phyloP scores from a whole-genome alignment of 2,329 filamentous ascomycete species.

The Microsporum canis region DNA sequence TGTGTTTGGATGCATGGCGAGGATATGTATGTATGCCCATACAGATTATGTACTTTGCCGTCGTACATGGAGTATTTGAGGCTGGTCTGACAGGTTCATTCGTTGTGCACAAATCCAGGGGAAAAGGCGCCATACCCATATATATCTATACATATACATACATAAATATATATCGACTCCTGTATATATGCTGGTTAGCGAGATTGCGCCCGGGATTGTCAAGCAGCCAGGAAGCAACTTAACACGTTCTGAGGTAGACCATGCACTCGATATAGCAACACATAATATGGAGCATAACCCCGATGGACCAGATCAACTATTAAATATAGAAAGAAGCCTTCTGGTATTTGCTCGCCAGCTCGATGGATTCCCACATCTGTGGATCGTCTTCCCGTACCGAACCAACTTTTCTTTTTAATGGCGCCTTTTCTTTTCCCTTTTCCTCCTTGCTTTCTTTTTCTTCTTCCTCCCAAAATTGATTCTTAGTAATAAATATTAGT shows the following conservation, averaged over 20 bases:
- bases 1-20: background rate
- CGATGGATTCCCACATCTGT: slow-evolving; percentile 1
- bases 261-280: background rate
- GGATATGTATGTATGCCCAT: background rate
- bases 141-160: background rate
- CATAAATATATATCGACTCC: background rate
- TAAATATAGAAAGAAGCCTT: background rate
- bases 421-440: too few relatives aligned
- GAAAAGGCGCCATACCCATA: background rate
- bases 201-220: background rate
- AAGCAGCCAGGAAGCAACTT: background rate
- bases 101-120: background rate
- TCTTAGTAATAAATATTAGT: background rate
- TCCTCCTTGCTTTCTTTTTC: background rate
- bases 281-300: background rate
- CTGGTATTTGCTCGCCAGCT: background rate
- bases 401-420: slow-evolving; percentile 2
- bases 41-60: background rate
- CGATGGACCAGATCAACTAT: background rate
- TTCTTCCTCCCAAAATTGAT: background rate
- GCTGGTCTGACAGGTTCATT: slow-evolving; percentile 2
- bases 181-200: background rate
- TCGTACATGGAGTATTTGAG: background rate
- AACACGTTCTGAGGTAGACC: background rate
- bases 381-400: slow-evolving; percentile 2